Base-by-base conservation (phyloP, 2,329 filamentous ascomycete species). In the Colletotrichum gigasporum region DNA sequence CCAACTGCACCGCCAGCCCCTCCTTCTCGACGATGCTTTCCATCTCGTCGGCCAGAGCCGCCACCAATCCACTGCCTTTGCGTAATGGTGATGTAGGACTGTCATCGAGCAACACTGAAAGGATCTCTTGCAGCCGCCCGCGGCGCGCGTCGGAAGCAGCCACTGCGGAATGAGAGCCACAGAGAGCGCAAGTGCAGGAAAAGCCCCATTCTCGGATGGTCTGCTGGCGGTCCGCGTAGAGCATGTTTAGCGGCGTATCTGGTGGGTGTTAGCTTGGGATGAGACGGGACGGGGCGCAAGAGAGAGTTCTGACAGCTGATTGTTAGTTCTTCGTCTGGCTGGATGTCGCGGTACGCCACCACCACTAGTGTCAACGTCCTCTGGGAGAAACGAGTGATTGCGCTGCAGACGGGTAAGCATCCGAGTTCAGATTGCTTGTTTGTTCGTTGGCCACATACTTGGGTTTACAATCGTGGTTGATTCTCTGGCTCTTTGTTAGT, bases 391-490 rank as follows among this genome's bases (percentile, higher is more conserved):
- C 73, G 71, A 41, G 70, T 74, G 22, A 73, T 76, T 20, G 75
- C 70, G 54, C 76, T 78, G 45, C 5, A 14, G 5, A n/a, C 5
- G 0, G 9, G 42, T 59, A 11, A 61, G 53, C 32, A 41, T 11
- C 18, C 8, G 20, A n/a, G 7, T 12, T 3, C 3, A 3, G n/a
- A n/a, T 20, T 8, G n/a, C 6, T 35, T 1, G 10, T 1, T 8
- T 22, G 16, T 22, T 6, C 14, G 9, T 22, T 10, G n/a, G 16
- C 26, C 4, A 67, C 72, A 50, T 57, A 78, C 76, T 78, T 79
- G 34, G 76, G 75, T 54, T 69, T 71, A 47, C 76, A 79, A 1
- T 71, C 76, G 35, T 79, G 76, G 58, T 79, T 79, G 35, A 79
- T 51, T 28, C 75, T 73, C 76, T 78, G 20, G 18, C 4, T 12